phyloP scores from a whole-genome alignment of 768 basidiomycete genomes.

The Hysterangium stoloniferum region DNA sequence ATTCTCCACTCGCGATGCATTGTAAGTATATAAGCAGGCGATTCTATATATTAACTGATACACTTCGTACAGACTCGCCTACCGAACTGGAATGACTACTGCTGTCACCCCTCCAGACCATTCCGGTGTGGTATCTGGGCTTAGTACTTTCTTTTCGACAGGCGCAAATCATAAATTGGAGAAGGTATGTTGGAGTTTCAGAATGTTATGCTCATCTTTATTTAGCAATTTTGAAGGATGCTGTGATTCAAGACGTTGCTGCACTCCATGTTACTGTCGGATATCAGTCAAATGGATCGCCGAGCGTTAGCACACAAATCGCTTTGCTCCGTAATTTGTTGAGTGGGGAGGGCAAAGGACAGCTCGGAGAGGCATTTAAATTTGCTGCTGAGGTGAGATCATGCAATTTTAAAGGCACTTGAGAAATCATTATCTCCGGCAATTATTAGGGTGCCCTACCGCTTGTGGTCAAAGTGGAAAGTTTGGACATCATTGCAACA shows the following conservation, averaged over 20 bases:
- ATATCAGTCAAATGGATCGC: constrained; percentile 9
- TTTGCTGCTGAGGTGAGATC: constrained; percentile 37
- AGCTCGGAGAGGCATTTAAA: constrained; percentile 34
- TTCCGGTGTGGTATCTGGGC: constrained; percentile 43
- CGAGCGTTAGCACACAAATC: constrained; percentile 64
- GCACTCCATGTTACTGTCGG: constrained; percentile 56
- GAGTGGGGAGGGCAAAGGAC: constrained; percentile 30
- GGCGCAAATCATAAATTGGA: constrained; percentile 49
- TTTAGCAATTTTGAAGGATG: constrained; percentile 23
- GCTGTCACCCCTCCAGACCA: constrained; percentile 52
- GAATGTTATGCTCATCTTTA: not conserved
- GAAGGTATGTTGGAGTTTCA: constrained; percentile 11
- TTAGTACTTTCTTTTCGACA: constrained; percentile 52
- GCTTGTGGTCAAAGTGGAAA: constrained; percentile 53
- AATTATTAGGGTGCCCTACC: constrained; percentile 42
- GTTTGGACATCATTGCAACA: constrained; percentile 63
- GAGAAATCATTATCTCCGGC: not conserved
- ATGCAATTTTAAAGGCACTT: not conserved
- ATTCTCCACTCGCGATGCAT: constrained; percentile 51
- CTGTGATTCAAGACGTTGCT: constrained; percentile 50
- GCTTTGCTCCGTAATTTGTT: constrained; percentile 50
- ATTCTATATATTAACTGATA: constrained; percentile 4
- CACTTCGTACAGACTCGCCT: constrained; percentile 43
- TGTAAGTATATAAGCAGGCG: constrained; percentile 30
- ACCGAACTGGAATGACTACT: constrained; percentile 54